A percentile compares a stretch with the other conserved stretches of the same genome.
Evolutionary conservation across 768 basidiomycete species (phyloP).

Genomic region (Panaeolus papilionaceus): DNA sequence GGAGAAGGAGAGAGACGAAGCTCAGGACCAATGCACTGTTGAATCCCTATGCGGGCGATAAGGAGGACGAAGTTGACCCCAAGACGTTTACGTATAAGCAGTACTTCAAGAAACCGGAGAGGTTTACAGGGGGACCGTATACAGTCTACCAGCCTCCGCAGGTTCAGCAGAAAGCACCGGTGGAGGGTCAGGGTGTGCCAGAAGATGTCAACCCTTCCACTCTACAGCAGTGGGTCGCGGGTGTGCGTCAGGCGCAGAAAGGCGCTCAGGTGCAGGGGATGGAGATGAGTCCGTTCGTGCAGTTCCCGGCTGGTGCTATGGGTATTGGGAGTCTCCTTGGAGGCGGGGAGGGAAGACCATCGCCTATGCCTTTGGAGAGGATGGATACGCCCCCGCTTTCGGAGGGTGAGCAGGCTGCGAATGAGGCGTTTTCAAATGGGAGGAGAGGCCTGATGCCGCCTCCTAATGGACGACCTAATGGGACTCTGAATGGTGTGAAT

Average conservation of each 20-base stretch:
- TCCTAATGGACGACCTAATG: background rate
- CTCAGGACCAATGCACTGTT: slow-evolving; percentile 5
- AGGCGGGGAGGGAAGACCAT: background rate
- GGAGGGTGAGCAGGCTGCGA: background rate
- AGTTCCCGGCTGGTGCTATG: background rate
- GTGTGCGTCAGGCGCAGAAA: slow-evolving; percentile 31
- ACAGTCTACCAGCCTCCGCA: background rate
- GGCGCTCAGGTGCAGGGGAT: background rate
- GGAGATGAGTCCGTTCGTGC: slow-evolving; percentile 4
- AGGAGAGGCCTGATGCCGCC: background rate
- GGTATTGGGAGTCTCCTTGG: background rate
- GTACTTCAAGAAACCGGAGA: slow-evolving; percentile 9
- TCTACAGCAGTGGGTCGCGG: slow-evolving; percentile 39
- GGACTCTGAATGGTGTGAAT: background rate
- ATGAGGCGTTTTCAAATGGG: slow-evolving; percentile 1
- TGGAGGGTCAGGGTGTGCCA: background rate
- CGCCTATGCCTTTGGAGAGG: slow-evolving; percentile 17
- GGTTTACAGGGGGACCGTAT: slow-evolving; percentile 5
- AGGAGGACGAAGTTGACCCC: slow-evolving; percentile 20
- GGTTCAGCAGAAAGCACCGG: background rate
- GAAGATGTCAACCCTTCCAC: slow-evolving; percentile 36
- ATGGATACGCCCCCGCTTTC: slow-evolving; percentile 27
- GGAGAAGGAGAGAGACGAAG: slow-evolving; percentile 4
- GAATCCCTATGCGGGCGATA: slow-evolving; percentile 16
- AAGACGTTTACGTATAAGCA: slow-evolving; percentile 9